phyloP scores from a whole-genome alignment of 805 yeast genomes.

The Starmerella geochares region DNA sequence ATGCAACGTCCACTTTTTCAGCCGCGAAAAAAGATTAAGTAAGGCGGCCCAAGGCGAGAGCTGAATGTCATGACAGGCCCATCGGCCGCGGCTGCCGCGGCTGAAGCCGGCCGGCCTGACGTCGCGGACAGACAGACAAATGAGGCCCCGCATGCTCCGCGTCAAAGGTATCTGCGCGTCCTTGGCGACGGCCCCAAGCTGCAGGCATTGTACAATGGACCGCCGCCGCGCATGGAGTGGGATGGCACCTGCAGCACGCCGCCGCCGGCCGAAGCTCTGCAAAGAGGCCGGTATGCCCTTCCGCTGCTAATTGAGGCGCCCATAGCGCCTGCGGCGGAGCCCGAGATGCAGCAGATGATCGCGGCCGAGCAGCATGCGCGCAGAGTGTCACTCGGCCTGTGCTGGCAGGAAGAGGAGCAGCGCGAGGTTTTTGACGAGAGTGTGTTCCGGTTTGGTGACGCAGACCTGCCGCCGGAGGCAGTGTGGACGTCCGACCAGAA shows the following conservation, averaged over 20 bases:
- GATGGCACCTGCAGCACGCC: not conserved
- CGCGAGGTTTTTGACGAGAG: not conserved
- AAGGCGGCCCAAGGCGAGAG: not conserved
- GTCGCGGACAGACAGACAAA: not conserved
- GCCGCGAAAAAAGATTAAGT: constrained; percentile 1
- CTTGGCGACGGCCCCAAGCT: too few relatives aligned
- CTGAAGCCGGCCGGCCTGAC: not conserved
- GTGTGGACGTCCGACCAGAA: constrained; percentile 20
- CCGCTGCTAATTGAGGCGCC: not conserved
- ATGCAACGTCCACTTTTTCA: not conserved
- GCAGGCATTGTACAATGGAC: not conserved
- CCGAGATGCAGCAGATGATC: not conserved
- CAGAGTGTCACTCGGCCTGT: constrained; percentile 7
- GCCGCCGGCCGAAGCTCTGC: not conserved
- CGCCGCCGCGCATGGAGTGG: not conserved
- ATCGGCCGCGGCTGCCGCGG: not conserved
- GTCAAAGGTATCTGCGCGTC: not conserved
- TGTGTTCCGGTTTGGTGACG: not conserved
- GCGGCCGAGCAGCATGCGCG: constrained; percentile 13
- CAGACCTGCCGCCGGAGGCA: not conserved
- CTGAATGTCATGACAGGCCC: constrained; percentile 1
- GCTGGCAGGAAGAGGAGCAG: constrained; percentile 9
- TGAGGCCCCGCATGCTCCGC: not conserved
- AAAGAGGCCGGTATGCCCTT: not conserved
- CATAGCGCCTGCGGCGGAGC: not conserved